Evolutionary conservation across 352 stramenopile species (phyloP), one percentile per base, ranked within the genome.

Genomic region (Phytophthora ohioensis): DNA sequence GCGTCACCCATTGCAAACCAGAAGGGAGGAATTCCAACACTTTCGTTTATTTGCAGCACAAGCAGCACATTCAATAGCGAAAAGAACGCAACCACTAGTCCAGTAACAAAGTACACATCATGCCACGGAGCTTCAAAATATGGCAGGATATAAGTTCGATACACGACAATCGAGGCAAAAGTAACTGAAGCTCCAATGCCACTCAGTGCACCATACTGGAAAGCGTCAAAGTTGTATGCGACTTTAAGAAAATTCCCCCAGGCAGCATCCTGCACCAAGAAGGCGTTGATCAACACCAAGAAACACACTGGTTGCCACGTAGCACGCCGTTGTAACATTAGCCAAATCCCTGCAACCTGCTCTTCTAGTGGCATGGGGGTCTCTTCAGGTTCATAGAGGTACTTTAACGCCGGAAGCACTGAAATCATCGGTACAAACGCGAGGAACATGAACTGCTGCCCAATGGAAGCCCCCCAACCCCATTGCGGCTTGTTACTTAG

Each of bases 221-320:
- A 95, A 12, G 86, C 84, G 51, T 88, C 72, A 47, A 94, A 95
- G 45, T 71, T 39, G 59, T 82, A 95, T 13, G 81, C 82, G 42
- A 90, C 86, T 21, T 84, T 88, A 13, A 95, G 72, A 52, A 85
- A 95, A 67, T 95, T 95, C 15, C 88, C 86, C 88, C 88, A 95
- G 7, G 88, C 75, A 8, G 88, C 78, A 72, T 95, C 93, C 39
- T 93, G 83, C 48, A 92, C 78, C 36, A 93, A 70, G 17, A 85
- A 77, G 5, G 58, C 79, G 54, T 92, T 91, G 36, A 79, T 82
- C 21, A 95, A 46, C 30, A 81, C 80, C 32, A 95, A 71, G 64
- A 91, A 95, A 32, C 76, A 80, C 46, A 95, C 71, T 5, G 86
- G 81, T 70, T 93, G 85, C 88, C 88, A 95, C 49, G 85, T 93